Evolutionary conservation across 2,329 filamentous ascomycete species (phyloP).

Genomic region (Colletotrichum sp.): DNA sequence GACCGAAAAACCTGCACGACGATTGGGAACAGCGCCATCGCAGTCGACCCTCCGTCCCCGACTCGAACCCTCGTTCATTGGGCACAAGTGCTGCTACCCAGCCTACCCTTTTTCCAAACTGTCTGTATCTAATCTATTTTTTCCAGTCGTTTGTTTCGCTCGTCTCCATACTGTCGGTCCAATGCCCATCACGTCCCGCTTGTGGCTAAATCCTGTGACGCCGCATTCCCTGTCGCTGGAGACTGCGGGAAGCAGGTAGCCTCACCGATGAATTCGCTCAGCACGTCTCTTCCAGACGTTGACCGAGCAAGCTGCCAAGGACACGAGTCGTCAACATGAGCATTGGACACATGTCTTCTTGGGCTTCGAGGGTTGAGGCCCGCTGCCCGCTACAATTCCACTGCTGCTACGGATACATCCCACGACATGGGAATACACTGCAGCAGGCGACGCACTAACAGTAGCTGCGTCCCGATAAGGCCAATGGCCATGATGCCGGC

Average conservation of each 20-base stretch:
- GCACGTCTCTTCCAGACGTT: background rate
- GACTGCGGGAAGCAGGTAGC: background rate
- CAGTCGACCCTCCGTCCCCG: background rate
- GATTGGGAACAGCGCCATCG: background rate
- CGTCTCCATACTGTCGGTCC: background rate
- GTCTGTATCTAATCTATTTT: background rate
- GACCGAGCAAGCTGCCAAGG: background rate
- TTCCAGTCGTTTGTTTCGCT: background rate
- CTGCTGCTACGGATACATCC: background rate
- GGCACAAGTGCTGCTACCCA: conserved; percentile 12
- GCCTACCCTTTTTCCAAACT: background rate
- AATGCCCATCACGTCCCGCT: background rate
- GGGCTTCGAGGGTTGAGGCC: background rate
- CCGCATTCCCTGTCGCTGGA: background rate
- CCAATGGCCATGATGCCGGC: background rate
- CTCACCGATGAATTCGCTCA: background rate
- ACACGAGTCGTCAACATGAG: background rate
- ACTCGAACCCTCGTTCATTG: conserved; percentile 4
- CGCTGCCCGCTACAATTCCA: background rate
- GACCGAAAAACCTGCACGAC: background rate
- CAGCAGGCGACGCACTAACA: background rate
- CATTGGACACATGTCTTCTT: background rate
- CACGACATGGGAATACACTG: background rate
- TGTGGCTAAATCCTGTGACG: background rate
- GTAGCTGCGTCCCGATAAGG: background rate